Evolutionary conservation across 139 green algal species (phyloP), one percentile per base, ranked within the genome.

Genomic region (Tetradesmus lagerheimii): DNA sequence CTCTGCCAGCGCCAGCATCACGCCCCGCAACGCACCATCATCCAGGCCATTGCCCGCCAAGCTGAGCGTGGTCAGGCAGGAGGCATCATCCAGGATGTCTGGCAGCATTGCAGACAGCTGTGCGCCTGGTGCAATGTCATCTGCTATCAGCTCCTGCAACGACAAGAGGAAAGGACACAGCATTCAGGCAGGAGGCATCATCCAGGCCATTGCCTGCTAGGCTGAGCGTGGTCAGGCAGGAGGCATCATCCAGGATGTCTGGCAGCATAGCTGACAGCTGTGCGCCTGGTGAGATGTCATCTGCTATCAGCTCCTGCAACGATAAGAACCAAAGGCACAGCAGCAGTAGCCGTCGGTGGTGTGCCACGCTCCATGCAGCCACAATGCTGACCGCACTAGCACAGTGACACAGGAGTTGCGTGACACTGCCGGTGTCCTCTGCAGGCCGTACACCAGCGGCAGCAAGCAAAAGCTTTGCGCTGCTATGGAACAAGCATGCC

Each of bases 61-160:
- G 67, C 31, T 84, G 15, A 93, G 85, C 2, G 64, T 75, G 31
- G 85, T 38, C 53, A 93, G 89, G 43, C 66, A 57, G 18, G 57
- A 86, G 39, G 85, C 77, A 64, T 92, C 91, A 4, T 57, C 20
- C 18, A 93, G 74, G 23, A 93, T 89, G 74, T 93, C 91, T 76
- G 89, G 75, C 27, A 93, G 85, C 91, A 93, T 93, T 18, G 43
- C 66, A 64, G 71, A 43, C 76, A 93, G 62, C 88, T 91, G 85
- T 1, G 76, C 66, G 16, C 91, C 91, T 80, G 89, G 80, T 8
- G 27, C 35, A 20, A 91, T 64, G 43, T 86, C 80, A 38, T 91
- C 88, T 18, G 87, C 87, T 29, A 71, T 38, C 37, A 91, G 79
- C n/a, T 91, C 74, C 57, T 87, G 53, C 57, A 43, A 35, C 11